phyloP scores from a whole-genome alignment of 1,139 yeast species.

The Scheffersomyces illinoinensis region DNA sequence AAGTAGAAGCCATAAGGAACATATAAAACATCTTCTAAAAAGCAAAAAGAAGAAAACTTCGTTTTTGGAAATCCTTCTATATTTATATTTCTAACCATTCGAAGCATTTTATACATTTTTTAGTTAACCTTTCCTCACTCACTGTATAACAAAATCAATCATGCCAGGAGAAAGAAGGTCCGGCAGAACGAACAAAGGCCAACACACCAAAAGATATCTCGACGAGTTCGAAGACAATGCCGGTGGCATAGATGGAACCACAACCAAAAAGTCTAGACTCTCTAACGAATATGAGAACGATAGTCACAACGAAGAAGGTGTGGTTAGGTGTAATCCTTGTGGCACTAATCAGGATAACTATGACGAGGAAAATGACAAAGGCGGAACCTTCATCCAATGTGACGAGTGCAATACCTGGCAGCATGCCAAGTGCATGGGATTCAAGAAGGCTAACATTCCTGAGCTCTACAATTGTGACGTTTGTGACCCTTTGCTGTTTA shows the following conservation, averaged over 20 bases:
- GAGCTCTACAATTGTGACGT: slow-evolving; percentile 33
- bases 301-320: slow-evolving; percentile 40
- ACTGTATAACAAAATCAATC: not conserved
- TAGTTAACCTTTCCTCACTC: not conserved
- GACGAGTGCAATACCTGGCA: slow-evolving; percentile 84
- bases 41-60: not conserved
- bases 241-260: not conserved
- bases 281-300: slow-evolving; percentile 3
- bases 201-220: slow-evolving; percentile 33
- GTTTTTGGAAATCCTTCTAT: not conserved
- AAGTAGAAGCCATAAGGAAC: not conserved
- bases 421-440: slow-evolving; percentile 74
- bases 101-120: not conserved
- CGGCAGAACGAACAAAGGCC: slow-evolving; percentile 40
- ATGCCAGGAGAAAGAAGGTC: slow-evolving; percentile 24
- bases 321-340: slow-evolving; percentile 64
- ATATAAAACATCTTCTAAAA: not conserved
- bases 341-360: slow-evolving; percentile 65
- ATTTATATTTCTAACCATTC: not conserved
- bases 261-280: not conserved
- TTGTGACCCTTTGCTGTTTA: slow-evolving; percentile 18
- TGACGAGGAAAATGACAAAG: slow-evolving; percentile 58
- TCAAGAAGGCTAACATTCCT: slow-evolving; percentile 29
- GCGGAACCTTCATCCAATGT: slow-evolving; percentile 76
- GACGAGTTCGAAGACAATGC: slow-evolving; percentile 11